Percentiles rank a stretch among this genome's conserved stretches.
Evolutionary conservation across 345 rosid genomes (phyloP).

Genomic region (Linum trigynum): DNA sequence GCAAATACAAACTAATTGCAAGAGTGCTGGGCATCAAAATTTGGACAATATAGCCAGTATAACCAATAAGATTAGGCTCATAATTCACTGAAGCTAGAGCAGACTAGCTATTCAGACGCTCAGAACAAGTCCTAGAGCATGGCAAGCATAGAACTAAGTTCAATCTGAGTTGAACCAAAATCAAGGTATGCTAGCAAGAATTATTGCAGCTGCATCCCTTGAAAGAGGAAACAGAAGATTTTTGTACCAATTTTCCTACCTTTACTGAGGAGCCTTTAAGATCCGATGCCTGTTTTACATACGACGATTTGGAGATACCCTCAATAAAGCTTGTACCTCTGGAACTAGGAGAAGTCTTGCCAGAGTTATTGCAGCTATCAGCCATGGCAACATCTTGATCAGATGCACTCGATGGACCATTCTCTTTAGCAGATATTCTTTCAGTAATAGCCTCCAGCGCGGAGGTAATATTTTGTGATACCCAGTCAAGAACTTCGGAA

Average conservation of each 20-base stretch:
- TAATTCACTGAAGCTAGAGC: background rate
- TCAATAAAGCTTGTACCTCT: conserved; percentile 76
- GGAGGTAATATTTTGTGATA: conserved; percentile 64
- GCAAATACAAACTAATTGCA: too few relatives aligned
- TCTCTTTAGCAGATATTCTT: conserved; percentile 82
- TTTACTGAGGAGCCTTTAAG: conserved; percentile 84
- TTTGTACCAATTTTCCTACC: conserved; percentile 33
- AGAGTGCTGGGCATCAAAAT: too few relatives aligned
- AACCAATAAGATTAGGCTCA: background rate
- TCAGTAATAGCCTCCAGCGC: conserved; percentile 73
- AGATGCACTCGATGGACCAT: conserved; percentile 53
- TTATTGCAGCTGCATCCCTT: background rate
- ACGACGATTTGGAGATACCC: conserved; percentile 87
- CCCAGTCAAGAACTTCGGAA: conserved; percentile 85
- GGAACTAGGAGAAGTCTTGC: conserved; percentile 49
- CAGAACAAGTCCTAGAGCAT: background rate
- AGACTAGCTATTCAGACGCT: background rate
- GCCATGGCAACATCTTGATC: conserved; percentile 93
- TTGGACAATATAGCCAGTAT: too few relatives aligned
- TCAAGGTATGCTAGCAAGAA: background rate
- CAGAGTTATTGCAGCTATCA: conserved; percentile 67
- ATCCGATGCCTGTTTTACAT: conserved; percentile 79
- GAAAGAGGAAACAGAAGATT: background rate
- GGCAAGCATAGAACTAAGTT: background rate
- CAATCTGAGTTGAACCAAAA: background rate